Evolutionary conservation across 352 stramenopile species (phyloP).

Genomic region (Globisporangium takayamanum): DNA sequence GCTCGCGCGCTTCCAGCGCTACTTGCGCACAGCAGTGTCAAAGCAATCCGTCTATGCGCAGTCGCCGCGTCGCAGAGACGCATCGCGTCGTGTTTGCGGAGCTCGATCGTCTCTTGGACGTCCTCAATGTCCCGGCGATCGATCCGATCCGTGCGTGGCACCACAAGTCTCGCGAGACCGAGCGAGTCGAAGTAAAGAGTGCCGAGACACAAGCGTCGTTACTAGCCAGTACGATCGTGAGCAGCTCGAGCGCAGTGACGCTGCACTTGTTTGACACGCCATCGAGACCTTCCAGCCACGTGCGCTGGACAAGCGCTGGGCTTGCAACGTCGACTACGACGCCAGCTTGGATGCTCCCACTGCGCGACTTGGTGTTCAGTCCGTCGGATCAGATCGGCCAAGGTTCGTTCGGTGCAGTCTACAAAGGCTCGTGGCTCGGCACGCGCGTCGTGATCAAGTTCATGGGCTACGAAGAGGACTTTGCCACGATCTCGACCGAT

Average conservation of each 20-base stretch:
- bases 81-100: slow-evolving; percentile 5
- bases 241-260: not conserved
- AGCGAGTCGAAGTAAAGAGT: not conserved
- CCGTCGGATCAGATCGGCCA: not conserved
- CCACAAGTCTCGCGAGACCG: not conserved
- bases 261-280: not conserved
- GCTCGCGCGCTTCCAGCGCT: not conserved
- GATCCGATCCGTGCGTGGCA: slow-evolving; percentile 4
- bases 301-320: not conserved
- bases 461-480: slow-evolving; percentile 3
- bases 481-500: not conserved
- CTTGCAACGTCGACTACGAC: not conserved
- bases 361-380: not conserved
- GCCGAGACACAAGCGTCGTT: not conserved
- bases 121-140: not conserved
- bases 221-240: not conserved
- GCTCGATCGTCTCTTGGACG: slow-evolving; percentile 3
- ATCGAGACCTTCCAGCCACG: not conserved
- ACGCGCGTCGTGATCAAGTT: slow-evolving; percentile 4
- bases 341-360: slow-evolving; percentile 2
- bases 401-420: slow-evolving; percentile 1
- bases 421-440: not conserved
- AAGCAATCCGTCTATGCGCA: not conserved
- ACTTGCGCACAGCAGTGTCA: not conserved
- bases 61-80: slow-evolving; percentile 1